Evolutionary conservation across 257 asterid species (phyloP), one percentile per base, ranked within the genome.

Genomic region (Salvia miltiorrhiza): DNA sequence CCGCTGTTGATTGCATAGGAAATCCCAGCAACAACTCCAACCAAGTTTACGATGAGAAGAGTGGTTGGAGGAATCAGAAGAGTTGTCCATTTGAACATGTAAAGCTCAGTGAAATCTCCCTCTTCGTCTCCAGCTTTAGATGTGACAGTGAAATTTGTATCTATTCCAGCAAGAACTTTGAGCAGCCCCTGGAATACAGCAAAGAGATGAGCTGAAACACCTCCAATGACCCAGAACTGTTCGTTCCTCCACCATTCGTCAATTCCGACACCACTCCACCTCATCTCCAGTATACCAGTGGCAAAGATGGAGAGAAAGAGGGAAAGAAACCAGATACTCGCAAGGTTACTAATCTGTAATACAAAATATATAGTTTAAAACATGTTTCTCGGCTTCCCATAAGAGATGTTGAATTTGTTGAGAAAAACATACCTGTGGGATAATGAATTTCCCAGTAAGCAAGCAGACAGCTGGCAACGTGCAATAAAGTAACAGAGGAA

Each of bases 161-260:
- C 98, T 9, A 93, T 90, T 50, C 98, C 98, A 45, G 98, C 98
- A 2, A 93, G 93, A 67, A 93, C 98, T 80, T 93, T 93, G 79
- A 93, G 98, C 75, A 93, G 52, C 11, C 98, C 98, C 79, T 93
- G 98, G 88, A 90, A 77, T 64, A 93, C 96, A 0, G 98, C 98
- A 33, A 93, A 93, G 48, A 88, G 81, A 77, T 90, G 98, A 63
- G 98, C 78, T 2, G 98, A 92, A 73, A 92, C 97, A 63, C 98
- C 97, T 69, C 97, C 98, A 11, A 92, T 92, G 79, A 92, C 97
- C 97, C 97, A 93, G 80, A 93, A 93, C 83, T 93, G 98, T 82
- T 93, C 98, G 37, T 93, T 93, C 77, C 98, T 90, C 98, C 98
- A 93, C 98, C 98, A 93, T 76, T 93, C 97, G 16, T 93, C 97